Percentiles rank a stretch among this genome's conserved stretches.
Conservation (phyloP, 352 stramenopile genomes). For the Saprolegnia parasitica region DNA sequence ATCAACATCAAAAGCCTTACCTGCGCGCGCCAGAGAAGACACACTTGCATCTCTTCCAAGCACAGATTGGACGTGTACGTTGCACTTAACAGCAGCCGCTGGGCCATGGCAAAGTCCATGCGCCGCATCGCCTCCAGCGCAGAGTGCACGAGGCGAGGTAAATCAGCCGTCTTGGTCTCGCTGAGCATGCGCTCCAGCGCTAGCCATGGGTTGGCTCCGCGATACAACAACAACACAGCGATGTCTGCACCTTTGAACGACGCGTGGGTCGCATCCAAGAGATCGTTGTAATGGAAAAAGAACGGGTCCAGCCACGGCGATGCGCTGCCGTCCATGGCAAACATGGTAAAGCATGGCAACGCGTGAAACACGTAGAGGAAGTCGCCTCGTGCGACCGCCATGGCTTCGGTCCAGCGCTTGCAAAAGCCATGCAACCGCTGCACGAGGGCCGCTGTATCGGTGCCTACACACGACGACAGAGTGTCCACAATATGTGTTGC, state of each 20-base stretch:
- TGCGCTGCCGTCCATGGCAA: not conserved
- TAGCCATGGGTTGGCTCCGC: not conserved
- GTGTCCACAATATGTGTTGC: not conserved
- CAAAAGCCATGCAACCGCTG: constrained; percentile 40
- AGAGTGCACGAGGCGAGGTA: not conserved
- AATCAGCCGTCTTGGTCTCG: not conserved
- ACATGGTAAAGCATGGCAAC: constrained; percentile 37
- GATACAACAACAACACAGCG: not conserved
- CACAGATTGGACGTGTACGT: constrained; percentile 4
- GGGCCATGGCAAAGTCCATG: not conserved
- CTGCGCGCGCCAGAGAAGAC: constrained; percentile 24
- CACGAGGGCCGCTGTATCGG: not conserved
- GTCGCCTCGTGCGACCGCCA: constrained; percentile 49
- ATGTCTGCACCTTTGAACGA: not conserved
- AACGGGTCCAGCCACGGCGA: not conserved
- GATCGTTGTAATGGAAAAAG: constrained; percentile 12
- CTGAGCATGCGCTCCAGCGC: constrained; percentile 16
- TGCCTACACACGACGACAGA: not conserved
- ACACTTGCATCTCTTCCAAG: constrained; percentile 15
- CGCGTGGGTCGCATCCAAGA: constrained; percentile 3
- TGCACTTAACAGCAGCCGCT: constrained; percentile 17
- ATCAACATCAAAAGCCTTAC: too few species aligned
- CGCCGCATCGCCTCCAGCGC: not conserved
- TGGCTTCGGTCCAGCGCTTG: constrained; percentile 41
- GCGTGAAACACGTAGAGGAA: constrained; percentile 47